phyloP scores from a whole-genome alignment of 495 filamentous ascomycete species.

The Acidomyces sp. region DNA sequence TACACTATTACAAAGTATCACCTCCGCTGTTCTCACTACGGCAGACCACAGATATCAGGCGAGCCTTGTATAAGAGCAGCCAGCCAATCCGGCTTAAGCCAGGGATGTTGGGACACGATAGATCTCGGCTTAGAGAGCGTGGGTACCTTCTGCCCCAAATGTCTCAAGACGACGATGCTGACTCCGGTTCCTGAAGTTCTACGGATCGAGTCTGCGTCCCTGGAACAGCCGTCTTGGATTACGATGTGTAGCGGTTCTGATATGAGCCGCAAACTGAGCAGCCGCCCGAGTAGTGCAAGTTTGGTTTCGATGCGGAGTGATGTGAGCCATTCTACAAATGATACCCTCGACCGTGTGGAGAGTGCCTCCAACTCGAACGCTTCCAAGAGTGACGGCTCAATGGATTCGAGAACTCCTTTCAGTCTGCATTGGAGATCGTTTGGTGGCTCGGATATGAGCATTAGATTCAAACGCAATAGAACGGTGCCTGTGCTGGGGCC shows the following conservation, averaged over 20 bases:
- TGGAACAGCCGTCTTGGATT: neutral
- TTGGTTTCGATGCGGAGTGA: neutral
- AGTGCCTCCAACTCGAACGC: neutral
- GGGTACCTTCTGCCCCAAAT: neutral
- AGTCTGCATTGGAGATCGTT: neutral
- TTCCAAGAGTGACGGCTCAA: neutral
- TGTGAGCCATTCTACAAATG: neutral
- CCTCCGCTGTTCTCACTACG: neutral
- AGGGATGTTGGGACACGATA: slow-evolving; percentile 1
- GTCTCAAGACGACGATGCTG: neutral
- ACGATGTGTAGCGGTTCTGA: neutral
- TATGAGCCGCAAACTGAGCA: neutral
- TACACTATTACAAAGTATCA: neutral
- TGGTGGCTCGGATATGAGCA: neutral
- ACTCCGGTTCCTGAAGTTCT: neutral
- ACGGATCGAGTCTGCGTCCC: neutral
- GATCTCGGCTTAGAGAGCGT: neutral
- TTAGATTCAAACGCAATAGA: neutral
- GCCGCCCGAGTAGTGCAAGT: neutral
- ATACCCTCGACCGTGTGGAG: neutral
- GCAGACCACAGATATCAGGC: neutral
- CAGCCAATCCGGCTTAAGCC: neutral
- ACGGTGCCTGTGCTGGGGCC: too few species aligned
- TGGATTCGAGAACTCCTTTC: too few species aligned
- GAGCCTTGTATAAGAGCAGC: slow-evolving; percentile 3